phyloP scores from a whole-genome alignment of 495 filamentous ascomycete genomes.

The Cairneyella variabilis region DNA sequence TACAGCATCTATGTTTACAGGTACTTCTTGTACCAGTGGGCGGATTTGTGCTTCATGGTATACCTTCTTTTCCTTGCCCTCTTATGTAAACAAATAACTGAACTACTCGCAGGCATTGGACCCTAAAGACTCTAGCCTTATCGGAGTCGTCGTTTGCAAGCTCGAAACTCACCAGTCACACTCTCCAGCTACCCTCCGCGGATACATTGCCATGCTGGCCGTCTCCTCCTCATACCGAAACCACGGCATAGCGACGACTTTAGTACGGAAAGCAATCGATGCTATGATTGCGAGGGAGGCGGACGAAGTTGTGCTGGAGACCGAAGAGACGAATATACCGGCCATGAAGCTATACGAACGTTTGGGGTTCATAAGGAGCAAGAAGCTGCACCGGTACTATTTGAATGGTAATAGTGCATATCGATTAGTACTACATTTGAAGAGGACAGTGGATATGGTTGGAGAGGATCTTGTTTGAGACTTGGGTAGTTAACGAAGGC shows the following conservation, averaged over 20 bases:
- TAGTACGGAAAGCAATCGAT: constrained; percentile 89
- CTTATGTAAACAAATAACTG: neutral
- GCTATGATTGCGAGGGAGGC: constrained; percentile 81
- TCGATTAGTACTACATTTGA: constrained; percentile 79
- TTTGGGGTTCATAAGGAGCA: constrained; percentile 87
- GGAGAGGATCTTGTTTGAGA: constrained; percentile 7
- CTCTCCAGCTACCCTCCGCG: constrained; percentile 69
- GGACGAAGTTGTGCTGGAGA: constrained; percentile 95
- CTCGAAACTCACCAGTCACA: constrained; percentile 78
- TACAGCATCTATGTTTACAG: constrained; percentile 99
- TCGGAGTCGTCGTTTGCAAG: constrained; percentile 95
- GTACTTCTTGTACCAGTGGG: constrained; percentile 99
- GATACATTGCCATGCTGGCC: constrained; percentile 98
- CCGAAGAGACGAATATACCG: constrained; percentile 89
- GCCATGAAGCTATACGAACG: constrained; percentile 93
- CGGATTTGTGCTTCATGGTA: constrained; percentile 90
- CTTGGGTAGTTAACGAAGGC: neutral
- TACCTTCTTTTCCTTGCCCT: constrained; percentile 1
- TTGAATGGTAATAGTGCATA: constrained; percentile 95
- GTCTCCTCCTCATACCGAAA: constrained; percentile 75
- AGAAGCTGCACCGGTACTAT: constrained; percentile 93
- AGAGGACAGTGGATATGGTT: constrained; percentile 31
- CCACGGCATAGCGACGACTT: constrained; percentile 81
- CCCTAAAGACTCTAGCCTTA: constrained; percentile 41
- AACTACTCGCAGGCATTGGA: constrained; percentile 59